phyloP scores from a whole-genome alignment of 1,284 basidiomycete species.

The Cystobasidium pallidum region DNA sequence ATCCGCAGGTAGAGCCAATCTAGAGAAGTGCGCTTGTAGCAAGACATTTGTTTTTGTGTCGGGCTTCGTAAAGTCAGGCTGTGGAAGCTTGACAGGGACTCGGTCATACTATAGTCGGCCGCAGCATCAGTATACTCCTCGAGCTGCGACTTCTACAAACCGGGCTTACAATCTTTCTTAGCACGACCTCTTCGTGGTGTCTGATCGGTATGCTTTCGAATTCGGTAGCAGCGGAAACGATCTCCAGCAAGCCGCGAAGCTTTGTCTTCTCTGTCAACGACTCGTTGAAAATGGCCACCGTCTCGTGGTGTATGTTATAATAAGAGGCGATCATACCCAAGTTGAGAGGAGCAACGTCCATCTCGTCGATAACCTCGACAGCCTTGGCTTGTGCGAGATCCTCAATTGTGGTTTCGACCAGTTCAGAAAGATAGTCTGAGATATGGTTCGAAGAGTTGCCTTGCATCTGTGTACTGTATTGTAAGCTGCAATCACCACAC shows the following conservation, averaged over 20 bases:
- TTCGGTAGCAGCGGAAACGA: slow-evolving; percentile 92
- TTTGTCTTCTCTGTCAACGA: slow-evolving; percentile 97
- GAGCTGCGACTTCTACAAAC: neutral
- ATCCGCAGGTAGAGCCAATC: slow-evolving; percentile 86
- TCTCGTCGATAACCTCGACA: slow-evolving; percentile 85
- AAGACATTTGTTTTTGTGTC: slow-evolving; percentile 98
- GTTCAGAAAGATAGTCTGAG: slow-evolving; percentile 90
- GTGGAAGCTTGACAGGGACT: slow-evolving; percentile 91
- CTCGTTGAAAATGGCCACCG: slow-evolving; percentile 93
- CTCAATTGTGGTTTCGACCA: slow-evolving; percentile 89
- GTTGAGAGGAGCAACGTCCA: slow-evolving; percentile 89
- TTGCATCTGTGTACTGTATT: slow-evolving; percentile 61
- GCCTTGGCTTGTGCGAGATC: slow-evolving; percentile 95
- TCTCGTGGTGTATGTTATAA: slow-evolving; percentile 89
- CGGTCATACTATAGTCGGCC: slow-evolving; percentile 78
- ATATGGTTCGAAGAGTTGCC: slow-evolving; percentile 90
- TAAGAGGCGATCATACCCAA: slow-evolving; percentile 95
- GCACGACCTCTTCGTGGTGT: slow-evolving; percentile 59
- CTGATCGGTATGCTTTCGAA: slow-evolving; percentile 94
- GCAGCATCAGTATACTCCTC: slow-evolving; percentile 64
- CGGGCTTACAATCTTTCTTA: slow-evolving; percentile 50
- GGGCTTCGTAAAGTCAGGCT: slow-evolving; percentile 83
- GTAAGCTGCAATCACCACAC: neutral
- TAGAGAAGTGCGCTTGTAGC: slow-evolving; percentile 94
- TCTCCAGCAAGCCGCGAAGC: slow-evolving; percentile 92